Evolutionary conservation across 108 stramenopile species (phyloP), one percentile per base, ranked within the genome.

Genomic region (Fragilariopsis cylindrus): DNA sequence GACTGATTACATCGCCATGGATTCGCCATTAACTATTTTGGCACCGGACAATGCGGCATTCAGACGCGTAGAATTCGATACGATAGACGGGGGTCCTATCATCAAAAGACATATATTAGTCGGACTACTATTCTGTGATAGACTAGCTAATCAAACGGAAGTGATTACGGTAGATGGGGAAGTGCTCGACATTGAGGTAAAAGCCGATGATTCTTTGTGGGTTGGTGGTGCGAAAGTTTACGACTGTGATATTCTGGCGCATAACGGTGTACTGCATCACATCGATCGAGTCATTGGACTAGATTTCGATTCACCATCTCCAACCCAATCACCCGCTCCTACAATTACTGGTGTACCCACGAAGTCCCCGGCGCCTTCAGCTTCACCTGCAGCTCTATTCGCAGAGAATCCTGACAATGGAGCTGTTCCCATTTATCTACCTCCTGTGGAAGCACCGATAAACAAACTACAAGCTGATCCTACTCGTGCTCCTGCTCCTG

Each of bases 251-350:
- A 71, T 80, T 42, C 65, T 71, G 7, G 74, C 79, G 11, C 69
- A 73, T n/a, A 80, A 80, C 44, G 79, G 79, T 13, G 70, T 80
- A 45, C 63, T 80, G 73, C 79, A 80, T 65, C 41, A 75, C 68
- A 71, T 80, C 50, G 79, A 80, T 66, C 60, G 79, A 15, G 79
- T 80, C 18, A 75, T 80, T 48, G 79, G 74, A 16, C n/a, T 65
- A 5, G 73, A 71, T n/a, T 75, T 65, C 48, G 72, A 73, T 30
- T 74, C 79, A 19, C 60, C 54, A n/a, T 21, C 79, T n/a, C 79
- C 79, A 7, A 74, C 79, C 44, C 16, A 58, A 13, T 73, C 74
- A 4, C 79, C 79, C 15, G 79, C 73, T 39, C 79, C 79, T 65
- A 80, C 79, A 46, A 62, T 69, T 18, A 80, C 79, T 19, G 46